These are phyloP conservation scores for Lentinula sp. DNA, from an alignment of 768 basidiomycete species.

Conservation along the genomic window DNA sequence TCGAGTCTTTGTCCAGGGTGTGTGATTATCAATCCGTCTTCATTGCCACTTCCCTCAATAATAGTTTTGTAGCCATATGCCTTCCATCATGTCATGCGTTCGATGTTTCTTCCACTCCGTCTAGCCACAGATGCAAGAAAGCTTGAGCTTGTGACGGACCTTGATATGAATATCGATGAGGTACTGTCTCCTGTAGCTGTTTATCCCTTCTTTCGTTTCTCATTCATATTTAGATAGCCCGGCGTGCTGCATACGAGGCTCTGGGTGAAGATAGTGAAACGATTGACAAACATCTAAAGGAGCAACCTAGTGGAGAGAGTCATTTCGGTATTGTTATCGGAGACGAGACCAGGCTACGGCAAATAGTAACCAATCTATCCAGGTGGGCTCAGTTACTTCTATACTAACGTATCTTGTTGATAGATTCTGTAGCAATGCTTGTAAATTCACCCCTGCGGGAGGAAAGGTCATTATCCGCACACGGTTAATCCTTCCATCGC, in stretches of 20 bases:
- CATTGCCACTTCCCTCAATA: neutral
- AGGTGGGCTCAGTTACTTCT: slow-evolving; percentile 25
- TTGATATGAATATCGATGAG: slow-evolving; percentile 49
- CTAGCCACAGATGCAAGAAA: slow-evolving; percentile 52
- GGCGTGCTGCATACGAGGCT: slow-evolving; percentile 36
- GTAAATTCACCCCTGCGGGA: slow-evolving; percentile 53
- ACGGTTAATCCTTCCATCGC: slow-evolving; percentile 33
- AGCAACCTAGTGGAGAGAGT: slow-evolving; percentile 21
- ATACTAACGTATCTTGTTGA: neutral
- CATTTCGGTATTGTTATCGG: slow-evolving; percentile 56
- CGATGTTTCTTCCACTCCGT: slow-evolving; percentile 48
- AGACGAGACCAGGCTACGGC: slow-evolving; percentile 62
- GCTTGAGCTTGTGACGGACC: slow-evolving; percentile 50
- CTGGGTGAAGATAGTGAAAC: slow-evolving; percentile 30
- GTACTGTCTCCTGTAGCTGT: slow-evolving; percentile 18
- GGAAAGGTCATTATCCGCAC: slow-evolving; percentile 54
- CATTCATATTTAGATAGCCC: slow-evolving; percentile 31
- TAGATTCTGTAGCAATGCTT: slow-evolving; percentile 34
- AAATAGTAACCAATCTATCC: slow-evolving; percentile 64
- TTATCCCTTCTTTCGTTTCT: neutral
- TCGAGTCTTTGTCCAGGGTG: slow-evolving; percentile 47
- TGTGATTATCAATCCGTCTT: neutral
- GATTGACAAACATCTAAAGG: slow-evolving; percentile 21
- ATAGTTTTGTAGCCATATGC: slow-evolving; percentile 37
- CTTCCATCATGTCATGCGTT: slow-evolving; percentile 57